Conservation (phyloP, 139 green algal genomes). For the Coelastrella sp. region DNA sequence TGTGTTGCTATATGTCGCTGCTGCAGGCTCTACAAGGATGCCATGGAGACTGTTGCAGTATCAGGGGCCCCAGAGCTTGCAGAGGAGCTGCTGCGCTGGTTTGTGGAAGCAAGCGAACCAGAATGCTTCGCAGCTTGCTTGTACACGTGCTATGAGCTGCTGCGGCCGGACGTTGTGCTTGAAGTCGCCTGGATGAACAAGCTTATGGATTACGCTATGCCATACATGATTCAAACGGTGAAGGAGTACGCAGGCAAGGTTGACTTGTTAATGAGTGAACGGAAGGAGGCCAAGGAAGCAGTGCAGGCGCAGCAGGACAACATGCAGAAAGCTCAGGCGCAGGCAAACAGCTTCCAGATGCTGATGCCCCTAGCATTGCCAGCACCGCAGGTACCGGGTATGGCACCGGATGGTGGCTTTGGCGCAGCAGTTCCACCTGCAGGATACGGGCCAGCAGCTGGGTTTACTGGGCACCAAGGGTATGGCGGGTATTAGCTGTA, state of each 20-base stretch:
- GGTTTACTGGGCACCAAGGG: conserved; percentile 38
- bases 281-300: conserved; percentile 73
- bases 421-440: background rate
- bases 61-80: conserved; percentile 83
- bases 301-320: conserved; percentile 37
- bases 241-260: conserved; percentile 94
- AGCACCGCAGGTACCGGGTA: conserved; percentile 52
- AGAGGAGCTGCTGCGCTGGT: conserved; percentile 95
- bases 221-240: conserved; percentile 95
- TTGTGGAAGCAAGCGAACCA: conserved; percentile 80
- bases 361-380: conserved; percentile 88
- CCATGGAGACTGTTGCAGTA: conserved; percentile 95
- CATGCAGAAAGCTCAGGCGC: conserved; percentile 55
- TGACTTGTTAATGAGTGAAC: conserved; percentile 77
- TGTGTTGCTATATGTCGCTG: background rate
- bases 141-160: conserved; percentile 98
- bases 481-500: conserved; percentile 22
- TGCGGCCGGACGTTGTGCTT: conserved; percentile 94
- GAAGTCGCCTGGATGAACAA: conserved; percentile 98
- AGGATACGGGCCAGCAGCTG: conserved; percentile 9
- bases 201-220: conserved; percentile 94
- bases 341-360: conserved; percentile 82
- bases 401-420: background rate
- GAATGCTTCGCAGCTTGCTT: conserved; percentile 98
- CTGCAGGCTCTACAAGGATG: conserved; percentile 79